Conservation (phyloP, 2,329 filamentous ascomycete genomes). For the Pseudogymnoascus sp. region DNA sequence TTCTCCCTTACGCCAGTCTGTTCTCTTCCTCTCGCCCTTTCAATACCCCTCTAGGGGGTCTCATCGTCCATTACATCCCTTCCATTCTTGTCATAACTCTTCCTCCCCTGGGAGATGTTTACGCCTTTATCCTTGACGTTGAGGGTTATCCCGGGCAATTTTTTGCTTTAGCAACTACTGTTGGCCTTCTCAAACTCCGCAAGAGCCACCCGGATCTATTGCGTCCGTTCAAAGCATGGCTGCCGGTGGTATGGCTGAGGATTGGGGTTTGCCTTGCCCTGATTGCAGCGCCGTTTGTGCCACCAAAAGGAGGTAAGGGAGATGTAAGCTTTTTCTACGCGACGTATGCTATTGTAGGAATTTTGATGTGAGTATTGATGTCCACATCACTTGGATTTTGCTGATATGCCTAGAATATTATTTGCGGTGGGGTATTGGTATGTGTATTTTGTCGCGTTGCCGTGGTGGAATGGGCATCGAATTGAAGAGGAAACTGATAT, state of each 20-base stretch:
- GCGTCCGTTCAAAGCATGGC: slow-evolving; percentile 26
- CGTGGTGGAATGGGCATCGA: slow-evolving; percentile 50
- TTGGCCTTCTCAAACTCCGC: slow-evolving; percentile 41
- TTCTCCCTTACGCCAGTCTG: slow-evolving; percentile 36
- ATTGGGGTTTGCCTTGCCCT: slow-evolving; percentile 26
- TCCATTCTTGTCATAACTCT: slow-evolving; percentile 50
- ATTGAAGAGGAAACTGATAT: slow-evolving; percentile 55
- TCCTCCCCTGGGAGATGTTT: slow-evolving; percentile 36
- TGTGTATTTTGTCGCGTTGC: slow-evolving; percentile 55
- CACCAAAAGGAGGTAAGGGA: slow-evolving; percentile 34
- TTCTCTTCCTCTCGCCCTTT: slow-evolving; percentile 25
- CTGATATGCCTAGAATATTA: slow-evolving; percentile 39
- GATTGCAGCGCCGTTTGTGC: slow-evolving; percentile 31
- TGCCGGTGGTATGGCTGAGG: slow-evolving; percentile 26
- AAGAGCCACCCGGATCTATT: slow-evolving; percentile 40
- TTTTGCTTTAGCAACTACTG: slow-evolving; percentile 25
- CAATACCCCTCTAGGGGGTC: slow-evolving; percentile 27
- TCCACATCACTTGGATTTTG: background rate
- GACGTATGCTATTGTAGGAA: slow-evolving; percentile 47
- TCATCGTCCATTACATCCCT: slow-evolving; percentile 54
- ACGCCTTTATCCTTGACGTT: slow-evolving; percentile 33
- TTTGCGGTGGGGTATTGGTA: slow-evolving; percentile 62
- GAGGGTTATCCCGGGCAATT: slow-evolving; percentile 42
- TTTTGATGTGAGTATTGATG: slow-evolving; percentile 41
- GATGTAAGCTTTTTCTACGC: slow-evolving; percentile 44